A percentile compares a stretch with the other conserved stretches of the same genome.
Conservation (phyloP, 1,284 basidiomycete genomes). For the Trametes hirsuta region DNA sequence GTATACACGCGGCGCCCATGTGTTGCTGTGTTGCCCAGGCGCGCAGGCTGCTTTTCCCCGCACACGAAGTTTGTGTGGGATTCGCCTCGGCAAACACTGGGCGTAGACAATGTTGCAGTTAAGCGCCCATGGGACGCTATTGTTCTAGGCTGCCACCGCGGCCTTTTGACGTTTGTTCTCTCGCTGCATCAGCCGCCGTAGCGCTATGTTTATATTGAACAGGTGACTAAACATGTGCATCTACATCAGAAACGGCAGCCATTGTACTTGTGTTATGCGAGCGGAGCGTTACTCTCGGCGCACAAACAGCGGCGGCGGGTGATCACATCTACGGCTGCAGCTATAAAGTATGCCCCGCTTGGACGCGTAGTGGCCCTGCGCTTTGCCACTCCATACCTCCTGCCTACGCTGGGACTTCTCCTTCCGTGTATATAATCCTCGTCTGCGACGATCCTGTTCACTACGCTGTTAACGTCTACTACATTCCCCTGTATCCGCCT, state of each 20-base stretch:
- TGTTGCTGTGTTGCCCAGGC: too few relatives aligned
- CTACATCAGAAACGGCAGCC: not conserved
- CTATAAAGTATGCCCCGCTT: constrained; percentile 12
- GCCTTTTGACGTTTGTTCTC: constrained; percentile 5
- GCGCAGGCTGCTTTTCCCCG: too few relatives aligned
- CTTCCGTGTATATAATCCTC: constrained; percentile 19
- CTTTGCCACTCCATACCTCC: constrained; percentile 8
- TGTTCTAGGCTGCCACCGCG: not conserved
- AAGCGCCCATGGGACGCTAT: constrained; percentile 3
- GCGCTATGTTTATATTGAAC: not conserved
- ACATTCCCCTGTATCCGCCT: not conserved
- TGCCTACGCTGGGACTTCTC: not conserved
- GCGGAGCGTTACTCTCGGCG: not conserved
- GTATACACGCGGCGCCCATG: too few relatives aligned
- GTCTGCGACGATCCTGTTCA: constrained; percentile 25
- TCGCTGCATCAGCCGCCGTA: not conserved
- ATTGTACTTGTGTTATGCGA: constrained; percentile 5
- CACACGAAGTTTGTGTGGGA: too few relatives aligned
- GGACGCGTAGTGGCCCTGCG: constrained; percentile 2
- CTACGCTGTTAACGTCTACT: not conserved
- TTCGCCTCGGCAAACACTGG: not conserved
- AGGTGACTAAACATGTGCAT: not conserved
- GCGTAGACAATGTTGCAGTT: constrained; percentile 4
- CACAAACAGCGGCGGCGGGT: not conserved
- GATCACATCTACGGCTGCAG: not conserved